Evolutionary conservation across 345 rosid species (phyloP), one percentile per base, ranked within the genome.

Genomic region (Chamaenerion angustifolium): DNA sequence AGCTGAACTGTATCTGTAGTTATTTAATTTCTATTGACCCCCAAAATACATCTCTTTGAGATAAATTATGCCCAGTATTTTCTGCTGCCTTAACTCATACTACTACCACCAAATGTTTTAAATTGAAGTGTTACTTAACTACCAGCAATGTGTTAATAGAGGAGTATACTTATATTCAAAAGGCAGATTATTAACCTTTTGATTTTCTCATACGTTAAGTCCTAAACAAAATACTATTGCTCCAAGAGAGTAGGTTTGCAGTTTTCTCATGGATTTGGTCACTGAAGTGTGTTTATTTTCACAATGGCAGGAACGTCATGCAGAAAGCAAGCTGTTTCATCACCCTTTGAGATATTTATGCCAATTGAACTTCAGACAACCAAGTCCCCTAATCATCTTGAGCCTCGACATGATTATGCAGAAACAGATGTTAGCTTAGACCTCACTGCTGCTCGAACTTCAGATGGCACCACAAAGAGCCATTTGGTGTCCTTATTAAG

Each of bases 261-360:
- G 8, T 8, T 31, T 31, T 4, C 16, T 49, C 52, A 15, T 49
- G n/a, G 2, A 49, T 42, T 21, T 21, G 21, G 21, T 42, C 25
- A 18, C 43, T 16, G 37, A 23, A 40, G 8, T 31, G 37, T 4
- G 19, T 58, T 40, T 64, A 56, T 44, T 4, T 31, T 31, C 64
- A 46, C 43, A 10, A 13, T 66, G 12, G 64, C 62, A 54, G 83
- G 75, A 56, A 64, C 71, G 64, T 59, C 48, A 51, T 55, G 62
- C 55, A 37, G 50, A 56, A 35, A 68, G 49, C 57, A 64, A 45
- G 44, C 58, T 60, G 67, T 49, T 51, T 61, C 42, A 46, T 16
- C 59, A 56, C 48, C 58, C 35, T 48, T 54, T 46, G 65, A 60
- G 62, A 58, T 64, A 51, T 46, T 48, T 57, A 60, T 58, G 52